phyloP scores from a whole-genome alignment of 345 rosid species.

The Rhizophora apiculata region DNA sequence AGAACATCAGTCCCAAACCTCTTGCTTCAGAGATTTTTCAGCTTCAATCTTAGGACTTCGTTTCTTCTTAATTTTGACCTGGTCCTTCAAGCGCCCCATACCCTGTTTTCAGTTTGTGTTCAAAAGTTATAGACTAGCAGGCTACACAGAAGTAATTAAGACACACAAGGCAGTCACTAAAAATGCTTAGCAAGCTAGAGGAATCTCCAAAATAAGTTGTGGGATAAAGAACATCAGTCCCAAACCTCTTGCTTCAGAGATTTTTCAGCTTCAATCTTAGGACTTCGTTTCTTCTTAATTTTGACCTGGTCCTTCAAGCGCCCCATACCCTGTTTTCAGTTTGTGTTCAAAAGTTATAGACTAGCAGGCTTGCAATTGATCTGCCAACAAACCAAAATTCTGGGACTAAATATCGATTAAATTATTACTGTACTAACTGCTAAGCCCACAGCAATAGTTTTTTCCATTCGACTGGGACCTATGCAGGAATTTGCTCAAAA shows the following conservation, averaged over 20 bases:
- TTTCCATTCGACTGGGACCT: constrained; percentile 15
- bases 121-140: constrained; percentile 13
- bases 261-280: constrained; percentile 44
- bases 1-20: constrained; percentile 46
- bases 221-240: constrained; percentile 8
- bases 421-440: not conserved
- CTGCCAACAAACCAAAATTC: not conserved
- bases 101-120: constrained; percentile 47
- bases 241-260: constrained; percentile 87
- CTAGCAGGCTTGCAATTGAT: not conserved
- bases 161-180: not conserved
- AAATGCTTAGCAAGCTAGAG: not conserved
- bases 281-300: constrained; percentile 41
- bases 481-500: constrained; percentile 13
- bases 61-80: constrained; percentile 41
- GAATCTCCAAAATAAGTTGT: not conserved
- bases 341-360: constrained; percentile 23
- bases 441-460: constrained; percentile 1
- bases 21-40: constrained; percentile 68
- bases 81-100: constrained; percentile 43
- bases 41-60: constrained; percentile 42
- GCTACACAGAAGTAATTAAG: constrained; percentile 2
- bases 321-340: constrained; percentile 57
- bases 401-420: not conserved
- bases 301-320: constrained; percentile 37